Conservation (phyloP, 768 basidiomycete genomes). For the Gloeophyllum trabeum region DNA sequence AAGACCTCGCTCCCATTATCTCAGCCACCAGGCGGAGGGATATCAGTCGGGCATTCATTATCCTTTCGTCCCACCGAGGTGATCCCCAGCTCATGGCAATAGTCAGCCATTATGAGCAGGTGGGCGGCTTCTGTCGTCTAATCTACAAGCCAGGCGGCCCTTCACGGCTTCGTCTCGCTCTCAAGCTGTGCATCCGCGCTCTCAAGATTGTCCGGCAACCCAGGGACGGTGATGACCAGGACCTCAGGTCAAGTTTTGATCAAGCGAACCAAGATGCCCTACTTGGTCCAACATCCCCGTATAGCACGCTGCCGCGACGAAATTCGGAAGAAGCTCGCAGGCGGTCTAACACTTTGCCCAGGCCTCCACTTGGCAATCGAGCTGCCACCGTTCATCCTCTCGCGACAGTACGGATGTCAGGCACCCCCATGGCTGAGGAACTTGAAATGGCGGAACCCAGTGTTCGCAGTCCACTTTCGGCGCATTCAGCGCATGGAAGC, state of each 20-base stretch:
- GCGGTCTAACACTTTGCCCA: conserved; percentile 4
- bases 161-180: conserved; percentile 49
- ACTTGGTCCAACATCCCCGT: too few relatives aligned
- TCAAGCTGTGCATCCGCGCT: conserved; percentile 53
- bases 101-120: conserved; percentile 60
- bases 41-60: conserved; percentile 54
- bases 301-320: conserved; percentile 7
- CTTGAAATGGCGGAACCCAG: too few relatives aligned
- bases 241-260: too few relatives aligned
- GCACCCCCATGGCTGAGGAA: conserved; percentile 25
- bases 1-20: conserved; percentile 50
- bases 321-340: conserved; percentile 9
- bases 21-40: conserved; percentile 48
- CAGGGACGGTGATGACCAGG: too few relatives aligned
- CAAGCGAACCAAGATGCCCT: too few relatives aligned
- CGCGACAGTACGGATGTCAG: too few relatives aligned
- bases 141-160: conserved; percentile 88
- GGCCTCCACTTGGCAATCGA: conserved; percentile 46
- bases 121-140: conserved; percentile 83
- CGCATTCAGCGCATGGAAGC: too few relatives aligned
- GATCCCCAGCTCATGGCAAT: conserved; percentile 50
- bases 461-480: too few relatives aligned
- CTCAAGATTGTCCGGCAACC: conserved; percentile 40
- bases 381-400: conserved; percentile 36
- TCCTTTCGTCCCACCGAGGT: conserved; percentile 64